Percentiles rank a stretch among this genome's conserved stretches.
Evolutionary conservation across 306 rosid species (phyloP).

Genomic region (Rosa persica): DNA sequence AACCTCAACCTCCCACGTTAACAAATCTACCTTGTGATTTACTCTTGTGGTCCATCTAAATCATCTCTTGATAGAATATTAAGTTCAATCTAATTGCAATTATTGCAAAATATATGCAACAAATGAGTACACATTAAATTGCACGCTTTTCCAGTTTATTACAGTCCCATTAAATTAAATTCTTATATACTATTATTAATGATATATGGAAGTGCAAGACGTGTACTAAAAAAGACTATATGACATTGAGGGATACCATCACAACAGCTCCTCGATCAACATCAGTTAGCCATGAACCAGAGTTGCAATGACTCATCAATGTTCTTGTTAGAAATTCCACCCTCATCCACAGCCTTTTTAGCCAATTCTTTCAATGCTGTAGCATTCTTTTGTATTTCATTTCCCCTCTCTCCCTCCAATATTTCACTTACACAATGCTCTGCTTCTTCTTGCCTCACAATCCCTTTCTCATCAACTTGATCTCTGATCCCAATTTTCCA

Average conservation of each 20-base stretch:
- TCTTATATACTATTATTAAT: no score
- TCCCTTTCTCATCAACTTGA: constrained; percentile 13
- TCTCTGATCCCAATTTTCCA: constrained; percentile 8
- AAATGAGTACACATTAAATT: no score
- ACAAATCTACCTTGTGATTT: no score
- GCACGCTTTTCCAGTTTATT: neutral
- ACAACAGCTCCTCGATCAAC: neutral
- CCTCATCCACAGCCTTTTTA: constrained; percentile 12
- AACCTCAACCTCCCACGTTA: no score
- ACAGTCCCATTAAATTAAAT: no score
- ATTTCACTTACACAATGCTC: constrained; percentile 10
- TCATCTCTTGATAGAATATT: no score
- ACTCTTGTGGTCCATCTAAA: no score
- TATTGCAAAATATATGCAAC: no score
- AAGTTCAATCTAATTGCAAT: no score
- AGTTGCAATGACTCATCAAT: constrained; percentile 12
- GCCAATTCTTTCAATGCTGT: neutral
- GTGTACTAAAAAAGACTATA: no score
- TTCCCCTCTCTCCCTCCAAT: constrained; percentile 3
- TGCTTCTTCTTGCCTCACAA: neutral
- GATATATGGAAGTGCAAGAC: no score
- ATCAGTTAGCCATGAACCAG: neutral
- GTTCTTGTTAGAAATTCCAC: neutral
- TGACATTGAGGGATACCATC: neutral
- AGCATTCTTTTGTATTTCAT: neutral